These are phyloP conservation scores for Phylloporus rhodoxanthus DNA, from an alignment of 768 basidiomycete genomes.

Conservation along the genomic window DNA sequence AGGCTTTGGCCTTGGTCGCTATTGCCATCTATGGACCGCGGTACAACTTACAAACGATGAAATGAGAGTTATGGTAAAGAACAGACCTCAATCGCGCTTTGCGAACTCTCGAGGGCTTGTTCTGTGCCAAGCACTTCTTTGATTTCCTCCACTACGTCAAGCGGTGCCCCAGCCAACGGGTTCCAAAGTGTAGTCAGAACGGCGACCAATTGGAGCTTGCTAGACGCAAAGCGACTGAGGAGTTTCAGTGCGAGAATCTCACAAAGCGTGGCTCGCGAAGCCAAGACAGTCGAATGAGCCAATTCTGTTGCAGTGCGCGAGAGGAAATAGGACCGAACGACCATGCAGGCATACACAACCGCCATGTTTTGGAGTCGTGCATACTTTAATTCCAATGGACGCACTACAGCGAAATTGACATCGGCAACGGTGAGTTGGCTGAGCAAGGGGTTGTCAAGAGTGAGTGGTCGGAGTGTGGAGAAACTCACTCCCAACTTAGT, in stretches of 20 bases:
- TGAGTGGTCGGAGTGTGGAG: neutral
- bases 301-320: conserved; percentile 63
- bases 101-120: conserved; percentile 52
- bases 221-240: conserved; percentile 63
- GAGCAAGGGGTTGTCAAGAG: conserved; percentile 3
- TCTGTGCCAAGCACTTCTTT: conserved; percentile 51
- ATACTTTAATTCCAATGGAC: conserved; percentile 75
- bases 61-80: neutral
- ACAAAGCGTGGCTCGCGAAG: conserved; percentile 69
- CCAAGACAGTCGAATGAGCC: conserved; percentile 70
- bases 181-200: conserved; percentile 82
- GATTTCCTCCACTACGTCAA: conserved; percentile 62
- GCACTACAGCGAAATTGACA: conserved; percentile 73
- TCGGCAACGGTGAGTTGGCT: conserved; percentile 83
- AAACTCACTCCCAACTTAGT: conserved; percentile 72
- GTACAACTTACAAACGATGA: neutral
- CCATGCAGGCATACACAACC: conserved; percentile 69
- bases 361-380: conserved; percentile 71
- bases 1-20: conserved; percentile 75
- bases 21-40: conserved; percentile 70
- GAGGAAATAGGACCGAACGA: conserved; percentile 75
- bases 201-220: conserved; percentile 68
- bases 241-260: conserved; percentile 89
- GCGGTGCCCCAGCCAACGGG: conserved; percentile 71
- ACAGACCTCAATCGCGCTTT: conserved; percentile 83